Evolutionary conservation across 2,329 filamentous ascomycete species (phyloP).

Genomic region (Cercospora sp.): DNA sequence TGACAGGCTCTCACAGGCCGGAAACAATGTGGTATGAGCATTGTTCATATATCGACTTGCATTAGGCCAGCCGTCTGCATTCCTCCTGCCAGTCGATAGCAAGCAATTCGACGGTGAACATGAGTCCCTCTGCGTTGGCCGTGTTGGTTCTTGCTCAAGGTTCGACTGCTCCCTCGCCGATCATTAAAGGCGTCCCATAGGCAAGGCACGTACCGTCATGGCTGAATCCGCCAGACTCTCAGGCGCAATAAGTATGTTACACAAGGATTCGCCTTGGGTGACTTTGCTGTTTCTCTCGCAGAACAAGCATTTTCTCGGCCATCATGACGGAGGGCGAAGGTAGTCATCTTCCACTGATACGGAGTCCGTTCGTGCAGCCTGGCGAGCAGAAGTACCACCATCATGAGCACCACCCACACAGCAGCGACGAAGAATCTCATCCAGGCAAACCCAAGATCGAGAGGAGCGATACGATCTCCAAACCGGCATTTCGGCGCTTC

Average conservation of each 20-base stretch:
- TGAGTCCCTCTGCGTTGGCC: not conserved
- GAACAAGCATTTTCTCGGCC: not conserved
- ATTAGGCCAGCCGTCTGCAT: not conserved
- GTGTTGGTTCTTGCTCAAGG: not conserved
- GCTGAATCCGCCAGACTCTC: not conserved
- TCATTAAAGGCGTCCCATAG: not conserved
- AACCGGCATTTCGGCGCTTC: constrained; percentile 44
- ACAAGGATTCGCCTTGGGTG: not conserved
- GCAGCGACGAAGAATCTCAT: not conserved
- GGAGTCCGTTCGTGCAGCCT: constrained; percentile 12
- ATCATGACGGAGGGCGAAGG: constrained; percentile 12
- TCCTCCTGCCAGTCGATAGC: not conserved
- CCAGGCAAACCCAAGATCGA: not conserved
- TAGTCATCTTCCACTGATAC: constrained; percentile 15
- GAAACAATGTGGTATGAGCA: not conserved
- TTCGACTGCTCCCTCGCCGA: not conserved
- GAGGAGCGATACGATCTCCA: constrained; percentile 12
- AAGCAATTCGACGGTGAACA: not conserved
- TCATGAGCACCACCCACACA: not conserved
- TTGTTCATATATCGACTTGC: not conserved
- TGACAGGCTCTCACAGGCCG: not conserved
- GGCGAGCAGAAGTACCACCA: constrained; percentile 4
- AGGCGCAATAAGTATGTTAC: not conserved
- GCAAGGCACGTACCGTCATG: constrained; percentile 1
- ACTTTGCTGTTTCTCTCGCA: not conserved